Evolutionary conservation across 2,329 filamentous ascomycete genomes (phyloP).

Genomic region (Bipolaris oryzae): DNA sequence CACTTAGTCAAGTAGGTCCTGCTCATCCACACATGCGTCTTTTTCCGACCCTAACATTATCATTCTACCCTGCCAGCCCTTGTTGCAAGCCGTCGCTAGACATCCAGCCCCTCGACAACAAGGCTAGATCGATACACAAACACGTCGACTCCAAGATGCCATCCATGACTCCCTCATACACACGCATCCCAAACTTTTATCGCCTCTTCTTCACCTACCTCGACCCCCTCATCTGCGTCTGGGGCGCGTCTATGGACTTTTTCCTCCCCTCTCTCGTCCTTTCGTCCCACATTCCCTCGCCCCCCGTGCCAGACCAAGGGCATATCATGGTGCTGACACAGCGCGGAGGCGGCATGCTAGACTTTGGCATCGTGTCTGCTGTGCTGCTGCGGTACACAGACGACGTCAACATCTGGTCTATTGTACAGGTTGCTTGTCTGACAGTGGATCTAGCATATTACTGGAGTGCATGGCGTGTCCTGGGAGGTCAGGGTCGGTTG

Average conservation of each 20-base stretch:
- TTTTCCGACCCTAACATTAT: neutral
- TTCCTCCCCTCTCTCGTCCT: constrained; percentile 30
- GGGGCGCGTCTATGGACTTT: constrained; percentile 38
- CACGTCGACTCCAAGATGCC: neutral
- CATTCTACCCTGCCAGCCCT: neutral
- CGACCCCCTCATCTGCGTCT: constrained; percentile 35
- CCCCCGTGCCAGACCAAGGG: constrained; percentile 23
- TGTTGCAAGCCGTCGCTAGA: too few relatives aligned
- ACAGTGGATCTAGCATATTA: constrained; percentile 33
- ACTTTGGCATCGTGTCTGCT: constrained; percentile 36
- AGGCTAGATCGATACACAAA: neutral
- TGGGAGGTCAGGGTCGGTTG: constrained; percentile 23
- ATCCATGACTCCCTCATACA: constrained; percentile 1
- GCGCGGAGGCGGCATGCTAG: constrained; percentile 35
- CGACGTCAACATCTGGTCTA: constrained; percentile 31
- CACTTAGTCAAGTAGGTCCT: too few relatives aligned
- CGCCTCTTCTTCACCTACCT: constrained; percentile 37
- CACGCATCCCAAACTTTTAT: constrained; percentile 24
- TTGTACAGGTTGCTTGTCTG: constrained; percentile 28
- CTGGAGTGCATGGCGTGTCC: constrained; percentile 22
- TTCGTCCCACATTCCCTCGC: constrained; percentile 25
- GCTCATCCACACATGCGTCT: neutral
- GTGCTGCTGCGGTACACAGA: constrained; percentile 33
- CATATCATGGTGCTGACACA: constrained; percentile 37
- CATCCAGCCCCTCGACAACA: neutral